A percentile compares a stretch with the other conserved stretches of the same genome.
phyloP scores from a whole-genome alignment of 2,329 filamentous ascomycete genomes.

The Claviceps cyperi region DNA sequence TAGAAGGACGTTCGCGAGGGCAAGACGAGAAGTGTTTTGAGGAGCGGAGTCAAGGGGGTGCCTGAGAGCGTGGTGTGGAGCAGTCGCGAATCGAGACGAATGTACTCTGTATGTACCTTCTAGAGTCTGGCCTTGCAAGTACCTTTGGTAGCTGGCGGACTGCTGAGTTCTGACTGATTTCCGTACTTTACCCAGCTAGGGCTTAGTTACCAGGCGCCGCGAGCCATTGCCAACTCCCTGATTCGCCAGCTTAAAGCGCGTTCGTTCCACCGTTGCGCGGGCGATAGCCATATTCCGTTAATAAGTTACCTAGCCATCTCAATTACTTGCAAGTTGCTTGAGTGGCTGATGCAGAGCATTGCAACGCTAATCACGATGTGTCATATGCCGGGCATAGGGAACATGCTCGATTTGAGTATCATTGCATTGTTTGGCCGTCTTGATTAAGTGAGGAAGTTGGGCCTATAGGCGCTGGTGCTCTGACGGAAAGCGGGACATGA shows the following conservation, averaged over 20 bases:
- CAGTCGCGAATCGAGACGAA: conserved; percentile 9
- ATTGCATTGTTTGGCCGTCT: too few relatives aligned
- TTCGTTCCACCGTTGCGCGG: conserved; percentile 7
- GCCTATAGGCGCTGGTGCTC: too few relatives aligned
- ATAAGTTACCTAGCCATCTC: too few relatives aligned
- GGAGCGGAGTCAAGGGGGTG: conserved; percentile 18
- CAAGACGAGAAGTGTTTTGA: conserved; percentile 23
- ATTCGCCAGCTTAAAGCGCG: conserved; percentile 3
- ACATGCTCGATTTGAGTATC: too few relatives aligned
- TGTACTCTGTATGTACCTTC: conserved; percentile 4
- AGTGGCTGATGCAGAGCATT: too few relatives aligned
- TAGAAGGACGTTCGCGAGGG: conserved; percentile 18
- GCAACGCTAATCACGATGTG: too few relatives aligned
- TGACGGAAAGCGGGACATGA: too few relatives aligned
- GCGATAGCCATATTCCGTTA: neutral
- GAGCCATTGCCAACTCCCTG: neutral
- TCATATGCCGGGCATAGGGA: too few relatives aligned
- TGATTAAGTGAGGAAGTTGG: too few relatives aligned
- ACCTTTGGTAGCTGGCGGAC: neutral
- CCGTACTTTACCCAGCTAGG: neutral
- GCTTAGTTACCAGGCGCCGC: conserved; percentile 6
- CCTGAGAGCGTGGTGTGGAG: conserved; percentile 10
- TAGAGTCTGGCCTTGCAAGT: neutral
- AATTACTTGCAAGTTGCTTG: too few relatives aligned
- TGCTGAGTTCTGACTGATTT: neutral